These are phyloP conservation scores for Penicillium sp. DNA, from an alignment of 2,329 filamentous ascomycete species.

Conservation along the genomic window DNA sequence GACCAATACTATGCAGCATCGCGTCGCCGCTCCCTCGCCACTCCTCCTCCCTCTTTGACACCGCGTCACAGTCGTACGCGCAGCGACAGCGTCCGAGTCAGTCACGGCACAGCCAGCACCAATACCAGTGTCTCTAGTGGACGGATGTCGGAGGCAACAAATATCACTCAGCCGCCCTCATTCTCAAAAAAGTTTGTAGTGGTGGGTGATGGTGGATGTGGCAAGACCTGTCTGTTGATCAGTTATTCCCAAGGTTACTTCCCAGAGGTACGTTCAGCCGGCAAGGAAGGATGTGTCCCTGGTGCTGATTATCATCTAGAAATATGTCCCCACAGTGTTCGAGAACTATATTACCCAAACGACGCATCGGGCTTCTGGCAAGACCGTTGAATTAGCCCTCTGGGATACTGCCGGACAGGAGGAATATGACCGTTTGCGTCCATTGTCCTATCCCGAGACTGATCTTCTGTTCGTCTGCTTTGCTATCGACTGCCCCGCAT, in stretches of 20 bases:
- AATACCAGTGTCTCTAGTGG: conserved; percentile 70
- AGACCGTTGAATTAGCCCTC: conserved; percentile 91
- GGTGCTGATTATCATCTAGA: conserved; percentile 54
- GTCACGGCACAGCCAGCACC: conserved; percentile 87
- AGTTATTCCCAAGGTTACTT: conserved; percentile 99
- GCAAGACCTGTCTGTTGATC: conserved; percentile 97
- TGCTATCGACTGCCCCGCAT: conserved; percentile 97
- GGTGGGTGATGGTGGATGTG: conserved; percentile 94
- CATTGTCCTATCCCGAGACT: conserved; percentile 95
- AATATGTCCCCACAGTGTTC: conserved; percentile 99
- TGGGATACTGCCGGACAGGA: conserved; percentile 99
- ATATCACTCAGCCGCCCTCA: conserved; percentile 82
- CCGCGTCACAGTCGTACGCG: conserved; percentile 49
- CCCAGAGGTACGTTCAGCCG: conserved; percentile 70
- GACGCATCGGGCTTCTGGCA: conserved; percentile 79
- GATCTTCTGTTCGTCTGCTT: conserved; percentile 99
- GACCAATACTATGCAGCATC: conserved; percentile 54
- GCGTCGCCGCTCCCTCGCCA: conserved; percentile 54
- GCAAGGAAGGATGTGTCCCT: neutral
- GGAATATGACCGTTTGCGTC: conserved; percentile 93
- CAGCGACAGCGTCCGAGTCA: conserved; percentile 64
- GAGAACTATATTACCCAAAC: conserved; percentile 99
- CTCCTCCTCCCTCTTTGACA: conserved; percentile 40
- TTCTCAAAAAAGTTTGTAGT: conserved; percentile 99
- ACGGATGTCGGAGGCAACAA: conserved; percentile 74